Evolutionary conservation across 805 yeast species (phyloP), one percentile per base, ranked within the genome.

Genomic region (Nakazawaea ernobii): DNA sequence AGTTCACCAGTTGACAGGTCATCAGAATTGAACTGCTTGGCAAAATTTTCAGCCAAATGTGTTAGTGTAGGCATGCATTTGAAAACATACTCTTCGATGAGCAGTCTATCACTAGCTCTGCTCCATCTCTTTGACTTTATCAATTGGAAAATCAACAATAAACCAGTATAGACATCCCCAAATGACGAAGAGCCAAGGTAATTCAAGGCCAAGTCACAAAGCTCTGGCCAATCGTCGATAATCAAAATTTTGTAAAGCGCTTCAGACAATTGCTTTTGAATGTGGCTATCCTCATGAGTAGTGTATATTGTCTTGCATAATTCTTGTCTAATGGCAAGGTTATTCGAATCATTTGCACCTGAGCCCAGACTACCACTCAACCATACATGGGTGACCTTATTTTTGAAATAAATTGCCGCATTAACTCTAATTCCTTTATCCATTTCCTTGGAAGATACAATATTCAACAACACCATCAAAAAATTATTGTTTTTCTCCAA

Each of bases 391-490:
- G 72, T 68, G 20, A 89, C 73, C 48, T 81, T 73, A 63, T 92
- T 91, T 62, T 92, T 92, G 63, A 89, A 79, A 63, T 80, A 88
- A 4, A 92, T 82, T 0, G 94, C 90, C 2, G 95, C 84, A 10
- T 95, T 86, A 42, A 79, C 68, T 55, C 82, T 76, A 43, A 85
- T 72, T 24, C 71, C 76, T 2, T 66, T 63, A 6, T 79, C 69
- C 13, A 75, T 61, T 15, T 62, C 52, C 9, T 57, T 55, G 44
- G 73, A 77, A 10, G 57, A 54, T 24, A 69, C 62, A 50, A 77
- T 63, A 27, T 71, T 77, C 20, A 76, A 65, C 42, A 74, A 66
- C 51, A 65, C 67, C 8, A 70, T 65, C 11, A 76, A 65, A 52
- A 71, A 72, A 6, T 79, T 78, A 8, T 70, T 67, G 48, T 67